Conservation (phyloP, 306 rosid species). For the Boehmeria nivea region DNA sequence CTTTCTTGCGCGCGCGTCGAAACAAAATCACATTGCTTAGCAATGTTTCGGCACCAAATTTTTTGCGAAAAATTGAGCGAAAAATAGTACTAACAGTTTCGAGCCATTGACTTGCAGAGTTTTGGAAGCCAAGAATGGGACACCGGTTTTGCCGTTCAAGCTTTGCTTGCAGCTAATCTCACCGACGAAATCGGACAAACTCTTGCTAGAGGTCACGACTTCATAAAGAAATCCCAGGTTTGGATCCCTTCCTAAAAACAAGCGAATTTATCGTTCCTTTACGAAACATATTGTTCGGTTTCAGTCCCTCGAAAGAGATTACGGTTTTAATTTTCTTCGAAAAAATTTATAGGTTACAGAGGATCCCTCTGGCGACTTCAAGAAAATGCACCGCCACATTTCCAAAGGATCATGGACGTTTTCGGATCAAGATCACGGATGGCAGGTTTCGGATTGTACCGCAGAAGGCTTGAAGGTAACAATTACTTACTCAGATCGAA, state of each 20-base stretch:
- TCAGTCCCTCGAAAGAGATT: background rate
- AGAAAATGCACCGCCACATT: conserved; percentile 3
- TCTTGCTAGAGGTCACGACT: conserved; percentile 53
- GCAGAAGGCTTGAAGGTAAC: conserved; percentile 70
- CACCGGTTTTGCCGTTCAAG: conserved; percentile 54
- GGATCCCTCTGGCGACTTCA: conserved; percentile 2
- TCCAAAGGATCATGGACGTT: conserved; percentile 11
- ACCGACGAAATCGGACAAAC: conserved; percentile 40
- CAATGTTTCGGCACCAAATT: too few species aligned
- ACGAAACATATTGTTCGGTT: background rate
- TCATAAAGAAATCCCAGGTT: conserved; percentile 63
- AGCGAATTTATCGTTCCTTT: background rate
- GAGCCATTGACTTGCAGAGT: conserved; percentile 25
- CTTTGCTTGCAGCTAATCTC: conserved; percentile 7
- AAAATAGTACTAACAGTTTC: too few species aligned
- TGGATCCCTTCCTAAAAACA: background rate
- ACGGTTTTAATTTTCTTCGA: background rate
- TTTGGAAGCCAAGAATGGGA: conserved; percentile 78
- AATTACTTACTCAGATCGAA: background rate
- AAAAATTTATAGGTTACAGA: conserved; percentile 1
- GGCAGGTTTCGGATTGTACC: conserved; percentile 39
- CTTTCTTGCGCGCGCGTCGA: too few species aligned
- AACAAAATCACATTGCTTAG: too few species aligned
- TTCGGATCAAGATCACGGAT: conserved; percentile 10
- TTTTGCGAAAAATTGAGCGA: too few species aligned